Base-by-base conservation (phyloP, 1,139 yeast genomes). In the Yamadazyma siamensis region DNA sequence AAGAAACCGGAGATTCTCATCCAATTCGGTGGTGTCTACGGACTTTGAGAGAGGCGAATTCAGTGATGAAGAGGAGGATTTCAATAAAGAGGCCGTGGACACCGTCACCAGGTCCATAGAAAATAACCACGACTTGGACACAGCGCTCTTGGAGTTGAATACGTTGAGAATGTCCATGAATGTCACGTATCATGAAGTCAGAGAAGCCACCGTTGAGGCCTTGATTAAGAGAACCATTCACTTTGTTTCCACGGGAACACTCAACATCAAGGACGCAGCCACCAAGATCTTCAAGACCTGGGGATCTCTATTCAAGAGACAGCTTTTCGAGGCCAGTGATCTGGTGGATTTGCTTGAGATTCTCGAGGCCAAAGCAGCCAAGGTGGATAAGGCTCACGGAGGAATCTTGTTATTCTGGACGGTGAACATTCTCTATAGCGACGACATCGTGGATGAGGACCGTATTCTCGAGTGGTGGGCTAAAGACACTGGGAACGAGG, bases 161-260 rank as follows among this genome's bases (percentile, higher is more conserved):
- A 91, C 98, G 0, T 70, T 94, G 50, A 76, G 97, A 60, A 91
- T 94, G 98, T 85, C 96, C 44, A 83, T 89, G 91, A 88, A 91
- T 54, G 97, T 88, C 10, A 75, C 94, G 0, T 91, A 91, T 56
- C 94, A 86, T 49, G 96, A 89, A 51, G 96, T 91, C 10, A 76
- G 97, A 52, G 59, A 65, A 22, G 95, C 95, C 5, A 87, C 96
- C 0, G 66, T 80, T 22, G 69, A 71, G 27, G 94, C 96, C 0
- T 66, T 91, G 47, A 50, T 87, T 27, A 65, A 66, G 29, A 73
- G 94, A 49, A 75, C 85, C 13, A 68, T 75, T 34, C 85, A 84
- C 44, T 82, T 82, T 49, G 73, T 87, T 26, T 71, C 80, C 24
- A 84, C 94, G 1, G 86, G 73, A 35, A 86, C 95, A 0, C 63